These are phyloP conservation scores for Cystobasidiaceae sp. DNA, from an alignment of 1,284 basidiomycete species.

Conservation along the genomic window DNA sequence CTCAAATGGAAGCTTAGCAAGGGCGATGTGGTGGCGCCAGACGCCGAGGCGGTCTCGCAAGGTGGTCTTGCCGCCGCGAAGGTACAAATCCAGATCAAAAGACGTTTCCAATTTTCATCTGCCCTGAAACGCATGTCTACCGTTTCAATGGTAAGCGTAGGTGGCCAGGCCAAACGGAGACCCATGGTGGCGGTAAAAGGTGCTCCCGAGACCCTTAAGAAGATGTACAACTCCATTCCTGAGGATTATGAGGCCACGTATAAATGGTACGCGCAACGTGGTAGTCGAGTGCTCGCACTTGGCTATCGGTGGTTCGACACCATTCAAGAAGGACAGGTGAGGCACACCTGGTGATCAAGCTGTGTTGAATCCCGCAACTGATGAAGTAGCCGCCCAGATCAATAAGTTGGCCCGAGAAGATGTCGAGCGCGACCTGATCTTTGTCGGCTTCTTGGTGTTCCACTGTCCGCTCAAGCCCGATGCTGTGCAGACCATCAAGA, in stretches of 20 bases:
- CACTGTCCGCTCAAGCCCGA: constrained; percentile 93
- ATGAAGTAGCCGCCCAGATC: constrained; percentile 55
- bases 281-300: constrained; percentile 83
- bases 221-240: constrained; percentile 71
- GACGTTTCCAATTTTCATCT: constrained; percentile 93
- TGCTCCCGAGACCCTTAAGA: constrained; percentile 87
- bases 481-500: constrained; percentile 78
- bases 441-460: constrained; percentile 92
- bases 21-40: constrained; percentile 64
- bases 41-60: constrained; percentile 44
- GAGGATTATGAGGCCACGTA: constrained; percentile 81
- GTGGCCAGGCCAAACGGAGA: constrained; percentile 46
- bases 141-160: constrained; percentile 60
- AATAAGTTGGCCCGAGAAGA: constrained; percentile 72
- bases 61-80: constrained; percentile 54
- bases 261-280: constrained; percentile 84
- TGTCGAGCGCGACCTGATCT: constrained; percentile 69
- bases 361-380: background rate
- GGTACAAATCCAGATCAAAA: constrained; percentile 64
- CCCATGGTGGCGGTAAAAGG: constrained; percentile 70
- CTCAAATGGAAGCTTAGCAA: constrained; percentile 82
- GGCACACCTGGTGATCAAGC: constrained; percentile 7
- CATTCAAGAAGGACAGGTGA: constrained; percentile 62
- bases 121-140: constrained; percentile 95
- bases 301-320: constrained; percentile 74